Conservation (phyloP, 192 early-diverging fungal genomes). For the Dissophora ornata region DNA sequence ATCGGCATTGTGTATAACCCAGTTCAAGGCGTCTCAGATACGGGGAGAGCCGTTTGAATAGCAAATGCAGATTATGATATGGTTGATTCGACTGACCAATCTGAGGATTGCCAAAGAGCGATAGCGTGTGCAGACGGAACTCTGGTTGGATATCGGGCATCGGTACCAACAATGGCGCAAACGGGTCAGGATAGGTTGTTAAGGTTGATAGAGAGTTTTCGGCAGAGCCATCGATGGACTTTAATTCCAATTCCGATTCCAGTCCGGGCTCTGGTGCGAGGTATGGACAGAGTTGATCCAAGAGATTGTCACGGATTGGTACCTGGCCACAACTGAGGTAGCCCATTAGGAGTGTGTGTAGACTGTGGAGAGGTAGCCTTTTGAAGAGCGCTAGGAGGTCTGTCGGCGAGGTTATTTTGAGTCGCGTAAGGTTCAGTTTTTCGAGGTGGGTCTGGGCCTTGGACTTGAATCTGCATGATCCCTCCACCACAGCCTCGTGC, state of each 20-base stretch:
- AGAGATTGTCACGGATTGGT: constrained; percentile 12
- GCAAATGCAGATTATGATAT: constrained; percentile 1
- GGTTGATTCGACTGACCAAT: constrained; percentile 9
- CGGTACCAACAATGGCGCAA: not conserved
- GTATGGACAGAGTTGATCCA: constrained; percentile 5
- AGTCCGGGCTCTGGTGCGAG: not conserved
- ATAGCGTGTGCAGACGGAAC: constrained; percentile 27
- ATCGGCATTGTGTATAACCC: constrained; percentile 21
- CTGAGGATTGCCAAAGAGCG: constrained; percentile 33
- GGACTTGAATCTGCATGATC: not conserved
- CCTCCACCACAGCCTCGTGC: too few species aligned
- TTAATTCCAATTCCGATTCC: too few species aligned
- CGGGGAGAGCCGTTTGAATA: constrained; percentile 6
- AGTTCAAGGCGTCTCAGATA: constrained; percentile 32
- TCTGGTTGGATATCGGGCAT: not conserved
- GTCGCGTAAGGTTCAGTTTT: constrained; percentile 37
- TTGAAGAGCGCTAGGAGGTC: constrained; percentile 20
- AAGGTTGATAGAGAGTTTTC: too few species aligned
- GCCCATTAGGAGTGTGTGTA: constrained; percentile 35
- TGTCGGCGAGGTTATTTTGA: constrained; percentile 19
- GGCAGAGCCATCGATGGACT: too few species aligned
- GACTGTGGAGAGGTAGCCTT: constrained; percentile 14
- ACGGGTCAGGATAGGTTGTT: constrained; percentile 1
- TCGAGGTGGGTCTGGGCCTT: constrained; percentile 21
- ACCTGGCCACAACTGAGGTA: constrained; percentile 31